Evolutionary conservation across 257 asterid genomes (phyloP), one percentile per base, ranked within the genome.

Genomic region (Solanum okadae): DNA sequence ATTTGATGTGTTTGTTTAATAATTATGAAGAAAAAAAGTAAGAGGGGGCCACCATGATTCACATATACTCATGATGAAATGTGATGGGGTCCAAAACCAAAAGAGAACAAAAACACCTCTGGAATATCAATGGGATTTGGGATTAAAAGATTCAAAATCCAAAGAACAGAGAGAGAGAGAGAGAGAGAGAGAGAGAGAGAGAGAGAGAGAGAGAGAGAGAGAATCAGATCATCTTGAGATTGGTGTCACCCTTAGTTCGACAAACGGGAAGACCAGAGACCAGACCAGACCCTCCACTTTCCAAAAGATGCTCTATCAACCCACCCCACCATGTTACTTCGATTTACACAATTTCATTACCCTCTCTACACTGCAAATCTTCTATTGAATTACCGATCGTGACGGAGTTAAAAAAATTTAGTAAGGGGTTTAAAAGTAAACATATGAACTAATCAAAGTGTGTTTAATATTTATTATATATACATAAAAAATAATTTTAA

Each of bases 191-290:
- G n/a, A n/a, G n/a, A n/a, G n/a, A n/a, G n/a, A n/a, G n/a, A n/a
- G n/a, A n/a, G n/a, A n/a, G n/a, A n/a, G 44, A 38, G 88, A 77
- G 88, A 77, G 88, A 87, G 88, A 71, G 88, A 86, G 88, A 92
- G 92, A 90, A 91, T 90, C 91, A 89, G 92, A 90, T 91, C 92
- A 92, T 93, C 94, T 94, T 34, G 98, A 95, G 95, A 95, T 95
- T 94, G 93, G 94, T 87, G 96, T 83, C 63, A 40, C 76, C 71
- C 88, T 90, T 73, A 86, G 94, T 90, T 91, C 90, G 94, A 94
- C 96, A 94, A 95, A 92, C 92, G 91, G 94, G 94, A 91, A 91
- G 94, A 94, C 92, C 92, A 92, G 65, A 85, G 85, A 81, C 85
- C 85, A 81, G 85, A 46, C 85, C 86, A 81, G 68, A 81, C 86